These are phyloP conservation scores for bread wheat (Triticum aestivum) DNA, from an alignment of 176 grass and related monocot genomes.

Conservation along the genomic window DNA sequence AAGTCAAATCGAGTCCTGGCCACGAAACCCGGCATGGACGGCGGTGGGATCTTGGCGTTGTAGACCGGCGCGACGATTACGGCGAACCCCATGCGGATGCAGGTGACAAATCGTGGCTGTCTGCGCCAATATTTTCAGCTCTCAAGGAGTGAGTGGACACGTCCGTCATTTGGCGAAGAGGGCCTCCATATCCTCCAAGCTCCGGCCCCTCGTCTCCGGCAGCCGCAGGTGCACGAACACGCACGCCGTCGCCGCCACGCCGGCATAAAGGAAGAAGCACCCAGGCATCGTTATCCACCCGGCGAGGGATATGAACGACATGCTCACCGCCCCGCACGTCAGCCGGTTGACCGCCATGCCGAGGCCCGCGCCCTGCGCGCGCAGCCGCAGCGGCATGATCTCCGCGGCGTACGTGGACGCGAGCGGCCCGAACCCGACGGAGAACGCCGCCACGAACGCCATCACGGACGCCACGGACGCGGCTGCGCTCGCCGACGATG, in stretches of 20 bases:
- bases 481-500: neutral
- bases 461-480: neutral
- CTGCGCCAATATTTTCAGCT: too few relatives aligned
- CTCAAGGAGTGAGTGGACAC: too few relatives aligned
- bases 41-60: too few relatives aligned
- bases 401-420: neutral
- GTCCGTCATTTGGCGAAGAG: neutral
- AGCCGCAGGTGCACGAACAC: neutral
- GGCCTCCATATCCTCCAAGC: slow-evolving; percentile 4
- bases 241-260: neutral
- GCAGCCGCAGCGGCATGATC: neutral
- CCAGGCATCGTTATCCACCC: slow-evolving; percentile 1
- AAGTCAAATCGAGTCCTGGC: too few relatives aligned
- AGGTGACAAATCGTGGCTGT: neutral
- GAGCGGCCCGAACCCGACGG: slow-evolving; percentile 1
- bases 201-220: neutral
- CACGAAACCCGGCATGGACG: too few relatives aligned
- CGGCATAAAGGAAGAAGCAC: slow-evolving; percentile 14
- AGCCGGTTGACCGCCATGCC: slow-evolving; percentile 1
- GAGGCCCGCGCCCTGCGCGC: neutral
- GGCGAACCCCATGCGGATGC: too few relatives aligned
- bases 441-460: neutral
- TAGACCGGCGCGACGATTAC: too few relatives aligned
- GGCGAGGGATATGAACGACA: neutral
- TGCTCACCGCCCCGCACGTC: slow-evolving; percentile 12